Percentiles rank a stretch among this genome's conserved stretches.
Evolutionary conservation across 1,139 yeast species (phyloP).

Genomic region (Taphrina sp.): DNA sequence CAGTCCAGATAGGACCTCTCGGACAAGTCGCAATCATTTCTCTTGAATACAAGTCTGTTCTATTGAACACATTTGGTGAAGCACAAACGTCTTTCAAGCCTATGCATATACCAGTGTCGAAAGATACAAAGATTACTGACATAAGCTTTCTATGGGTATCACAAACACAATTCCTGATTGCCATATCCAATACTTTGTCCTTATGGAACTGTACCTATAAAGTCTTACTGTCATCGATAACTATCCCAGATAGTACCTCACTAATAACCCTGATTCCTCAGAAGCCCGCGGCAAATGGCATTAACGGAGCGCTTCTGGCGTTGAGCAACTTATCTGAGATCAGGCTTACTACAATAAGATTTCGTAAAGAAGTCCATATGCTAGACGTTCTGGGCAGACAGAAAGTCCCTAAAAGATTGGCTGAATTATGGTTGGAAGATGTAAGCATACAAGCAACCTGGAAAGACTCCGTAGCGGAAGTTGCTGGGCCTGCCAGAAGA

Average conservation of each 20-base stretch:
- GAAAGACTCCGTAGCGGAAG: constrained; percentile 16
- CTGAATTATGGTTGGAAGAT: constrained; percentile 17
- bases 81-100: no score
- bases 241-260: not conserved
- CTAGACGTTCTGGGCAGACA: constrained; percentile 11
- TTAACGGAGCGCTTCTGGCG: not conserved
- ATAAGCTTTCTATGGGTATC: no score
- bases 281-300: not conserved
- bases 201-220: constrained; percentile 11
- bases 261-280: not conserved
- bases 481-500: constrained; percentile 3
- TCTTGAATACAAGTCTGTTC: no score
- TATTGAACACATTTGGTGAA: no score
- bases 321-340: not conserved
- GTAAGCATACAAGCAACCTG: constrained; percentile 22
- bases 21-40: no score
- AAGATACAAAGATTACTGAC: no score
- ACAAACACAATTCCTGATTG: no score
- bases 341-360: constrained; percentile 5
- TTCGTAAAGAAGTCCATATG: not conserved
- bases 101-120: no score
- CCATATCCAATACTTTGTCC: no score
- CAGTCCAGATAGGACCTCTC: no score
- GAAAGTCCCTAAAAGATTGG: not conserved
- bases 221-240: not conserved